Conservation (phyloP, 2,329 filamentous ascomycete species). For the Colletotrichum sublineola region DNA sequence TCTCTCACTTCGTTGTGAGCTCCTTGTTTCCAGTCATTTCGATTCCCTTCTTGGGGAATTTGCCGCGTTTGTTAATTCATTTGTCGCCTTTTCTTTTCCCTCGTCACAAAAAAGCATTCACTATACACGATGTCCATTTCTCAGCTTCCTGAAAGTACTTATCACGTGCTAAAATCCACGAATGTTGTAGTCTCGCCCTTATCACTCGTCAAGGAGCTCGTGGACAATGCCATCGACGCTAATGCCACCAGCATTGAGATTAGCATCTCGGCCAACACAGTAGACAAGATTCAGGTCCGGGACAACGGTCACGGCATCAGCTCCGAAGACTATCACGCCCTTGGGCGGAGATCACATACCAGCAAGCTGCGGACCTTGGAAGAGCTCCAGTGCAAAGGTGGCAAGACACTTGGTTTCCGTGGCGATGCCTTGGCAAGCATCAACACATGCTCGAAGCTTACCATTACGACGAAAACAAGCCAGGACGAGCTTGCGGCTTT, state of each 20-base stretch:
- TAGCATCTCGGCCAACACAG: conserved; percentile 72
- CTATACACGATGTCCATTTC: conserved; percentile 62
- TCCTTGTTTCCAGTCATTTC: background rate
- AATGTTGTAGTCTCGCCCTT: conserved; percentile 71
- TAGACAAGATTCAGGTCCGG: conserved; percentile 77
- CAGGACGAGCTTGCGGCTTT: conserved; percentile 70
- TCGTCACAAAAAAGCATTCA: background rate
- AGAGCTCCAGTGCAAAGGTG: conserved; percentile 70
- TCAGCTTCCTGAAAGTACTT: conserved; percentile 61
- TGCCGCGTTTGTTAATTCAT: background rate
- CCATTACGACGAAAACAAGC: conserved; percentile 73
- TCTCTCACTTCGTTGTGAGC: background rate
- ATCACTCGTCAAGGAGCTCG: conserved; percentile 79
- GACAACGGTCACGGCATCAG: conserved; percentile 82
- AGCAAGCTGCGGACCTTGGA: conserved; percentile 78
- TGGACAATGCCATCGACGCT: conserved; percentile 84
- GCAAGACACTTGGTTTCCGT: conserved; percentile 78
- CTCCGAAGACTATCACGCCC: conserved; percentile 68
- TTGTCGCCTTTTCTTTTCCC: conserved; percentile 3
- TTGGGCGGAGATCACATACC: conserved; percentile 78
- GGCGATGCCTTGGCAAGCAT: conserved; percentile 79
- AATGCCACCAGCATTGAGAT: conserved; percentile 76
- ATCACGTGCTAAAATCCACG: conserved; percentile 71
- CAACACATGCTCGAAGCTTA: conserved; percentile 70
- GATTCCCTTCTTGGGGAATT: background rate